Evolutionary conservation across 164 flowering plant genomes (phyloP).

Genomic region (Macadamia tetraphylla): DNA sequence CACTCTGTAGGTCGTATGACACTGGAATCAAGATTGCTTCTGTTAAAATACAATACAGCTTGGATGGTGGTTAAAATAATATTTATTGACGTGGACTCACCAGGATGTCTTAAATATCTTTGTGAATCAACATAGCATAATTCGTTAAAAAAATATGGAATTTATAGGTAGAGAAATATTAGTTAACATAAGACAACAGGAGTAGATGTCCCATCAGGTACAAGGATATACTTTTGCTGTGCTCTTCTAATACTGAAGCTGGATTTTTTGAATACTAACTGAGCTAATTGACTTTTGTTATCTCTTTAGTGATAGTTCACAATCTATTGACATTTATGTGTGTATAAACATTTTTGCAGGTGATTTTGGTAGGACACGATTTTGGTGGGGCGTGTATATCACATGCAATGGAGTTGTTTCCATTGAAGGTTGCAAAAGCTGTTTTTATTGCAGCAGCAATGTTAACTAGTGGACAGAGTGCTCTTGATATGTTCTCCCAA

Average conservation of each 20-base stretch:
- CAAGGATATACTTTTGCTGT: neutral
- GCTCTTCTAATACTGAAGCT: neutral
- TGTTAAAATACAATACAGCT: no score
- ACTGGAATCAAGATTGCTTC: no score
- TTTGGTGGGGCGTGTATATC: conserved; percentile 29
- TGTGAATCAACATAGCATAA: no score
- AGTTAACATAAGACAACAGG: neutral
- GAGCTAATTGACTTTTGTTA: neutral
- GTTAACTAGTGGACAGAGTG: conserved; percentile 70
- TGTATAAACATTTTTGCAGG: conserved; percentile 34
- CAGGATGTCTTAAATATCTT: no score
- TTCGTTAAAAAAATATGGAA: no score
- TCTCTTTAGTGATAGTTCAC: neutral
- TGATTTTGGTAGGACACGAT: conserved; percentile 29
- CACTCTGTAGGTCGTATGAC: no score
- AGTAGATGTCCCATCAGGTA: neutral
- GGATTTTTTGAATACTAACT: neutral
- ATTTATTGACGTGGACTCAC: no score
- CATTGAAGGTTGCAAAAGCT: conserved; percentile 18
- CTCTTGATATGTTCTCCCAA: conserved; percentile 63
- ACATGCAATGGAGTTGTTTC: conserved; percentile 24
- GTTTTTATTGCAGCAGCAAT: conserved; percentile 35
- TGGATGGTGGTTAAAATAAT: no score
- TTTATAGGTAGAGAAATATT: neutral
- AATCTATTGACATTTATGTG: neutral